These are phyloP conservation scores for Pleurotus pulmonarius DNA, from an alignment of 768 basidiomycete species.

Conservation along the genomic window DNA sequence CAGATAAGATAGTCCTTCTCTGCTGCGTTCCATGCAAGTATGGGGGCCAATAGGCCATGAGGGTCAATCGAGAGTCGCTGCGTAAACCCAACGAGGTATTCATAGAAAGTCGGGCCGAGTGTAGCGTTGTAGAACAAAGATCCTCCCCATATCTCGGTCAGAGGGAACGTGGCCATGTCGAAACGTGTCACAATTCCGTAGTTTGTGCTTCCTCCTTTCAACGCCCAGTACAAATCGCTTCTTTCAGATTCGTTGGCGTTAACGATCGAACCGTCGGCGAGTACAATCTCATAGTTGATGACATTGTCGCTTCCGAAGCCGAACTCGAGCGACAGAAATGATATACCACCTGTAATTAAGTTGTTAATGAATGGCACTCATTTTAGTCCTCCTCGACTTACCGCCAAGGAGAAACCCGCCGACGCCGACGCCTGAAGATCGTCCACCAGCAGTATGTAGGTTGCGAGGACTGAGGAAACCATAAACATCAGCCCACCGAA, in stretches of 20 bases:
- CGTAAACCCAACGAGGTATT: not conserved
- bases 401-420: constrained; percentile 13
- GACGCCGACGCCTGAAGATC: constrained; percentile 11
- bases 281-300: constrained; percentile 11
- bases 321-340: constrained; percentile 9
- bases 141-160: constrained; percentile 12
- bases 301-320: constrained; percentile 12
- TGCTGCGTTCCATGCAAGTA: not conserved
- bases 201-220: constrained; percentile 15
- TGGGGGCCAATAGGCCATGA: not conserved
- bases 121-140: constrained; percentile 9
- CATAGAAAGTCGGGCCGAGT: not conserved
- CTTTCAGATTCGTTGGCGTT: constrained; percentile 6
- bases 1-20: not conserved
- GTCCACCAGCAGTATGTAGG: constrained; percentile 9
- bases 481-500: constrained; percentile 9
- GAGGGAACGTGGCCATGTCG: constrained; percentile 9
- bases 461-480: constrained; percentile 1
- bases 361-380: not conserved
- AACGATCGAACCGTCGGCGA: constrained; percentile 11
- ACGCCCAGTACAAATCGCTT: constrained; percentile 12
- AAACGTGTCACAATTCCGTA: constrained; percentile 16
- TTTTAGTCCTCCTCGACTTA: not conserved
- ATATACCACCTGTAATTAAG: constrained; percentile 12
- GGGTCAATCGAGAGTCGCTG: not conserved